Percentiles rank a stretch among this genome's conserved stretches.
Conservation (phyloP, 257 asterid genomes). For the Gynochthodes officinalis region DNA sequence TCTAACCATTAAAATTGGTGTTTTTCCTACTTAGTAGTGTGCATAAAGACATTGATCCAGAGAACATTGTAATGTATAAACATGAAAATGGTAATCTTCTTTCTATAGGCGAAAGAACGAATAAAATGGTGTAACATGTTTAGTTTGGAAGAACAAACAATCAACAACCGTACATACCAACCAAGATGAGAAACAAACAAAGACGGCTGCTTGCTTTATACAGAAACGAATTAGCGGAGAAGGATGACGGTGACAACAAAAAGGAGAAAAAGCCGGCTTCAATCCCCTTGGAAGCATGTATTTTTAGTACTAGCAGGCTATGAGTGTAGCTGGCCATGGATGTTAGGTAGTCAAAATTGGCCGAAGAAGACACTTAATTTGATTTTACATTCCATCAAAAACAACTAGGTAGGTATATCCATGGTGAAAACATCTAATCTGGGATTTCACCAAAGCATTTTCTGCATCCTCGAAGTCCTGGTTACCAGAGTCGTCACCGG, state of each 20-base stretch:
- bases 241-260: background rate
- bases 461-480: background rate
- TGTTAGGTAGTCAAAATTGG: background rate
- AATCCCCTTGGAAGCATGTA: background rate
- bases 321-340: background rate
- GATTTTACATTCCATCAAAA: background rate
- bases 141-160: background rate
- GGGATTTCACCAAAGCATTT: background rate
- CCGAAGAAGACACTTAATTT: background rate
- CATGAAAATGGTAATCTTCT: background rate
- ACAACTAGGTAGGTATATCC: background rate
- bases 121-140: background rate
- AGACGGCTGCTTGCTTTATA: conserved; percentile 3
- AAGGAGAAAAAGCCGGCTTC: background rate
- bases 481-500: no score
- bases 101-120: background rate
- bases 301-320: background rate
- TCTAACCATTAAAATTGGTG: no score
- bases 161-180: background rate
- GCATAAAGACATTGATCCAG: no score
- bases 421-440: background rate
- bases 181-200: background rate
- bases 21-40: no score
- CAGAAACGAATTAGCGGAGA: background rate
- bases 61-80: background rate